Evolutionary conservation across 805 yeast genomes (phyloP).

Genomic region (Yamadazyma nakazawae): DNA sequence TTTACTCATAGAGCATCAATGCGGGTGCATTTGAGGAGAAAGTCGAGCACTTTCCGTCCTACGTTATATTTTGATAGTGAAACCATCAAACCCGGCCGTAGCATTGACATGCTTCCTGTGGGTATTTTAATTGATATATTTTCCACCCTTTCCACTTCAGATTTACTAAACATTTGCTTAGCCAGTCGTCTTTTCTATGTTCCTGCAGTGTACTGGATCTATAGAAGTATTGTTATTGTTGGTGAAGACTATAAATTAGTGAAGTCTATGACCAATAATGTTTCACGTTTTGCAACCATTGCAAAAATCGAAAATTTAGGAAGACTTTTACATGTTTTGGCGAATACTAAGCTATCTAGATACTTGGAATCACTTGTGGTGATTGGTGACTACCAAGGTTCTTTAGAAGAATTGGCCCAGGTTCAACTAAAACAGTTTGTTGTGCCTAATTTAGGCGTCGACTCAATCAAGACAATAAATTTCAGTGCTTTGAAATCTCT

Average conservation of each 20-base stretch:
- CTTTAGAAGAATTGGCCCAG: neutral
- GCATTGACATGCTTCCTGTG: constrained; percentile 20
- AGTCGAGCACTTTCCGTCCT: constrained; percentile 15
- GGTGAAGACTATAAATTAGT: neutral
- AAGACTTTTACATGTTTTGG: neutral
- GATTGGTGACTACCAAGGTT: neutral
- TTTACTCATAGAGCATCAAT: neutral
- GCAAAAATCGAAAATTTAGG: constrained; percentile 6
- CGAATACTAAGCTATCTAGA: neutral
- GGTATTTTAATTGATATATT: constrained; percentile 18
- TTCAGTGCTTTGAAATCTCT: neutral
- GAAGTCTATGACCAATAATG: neutral
- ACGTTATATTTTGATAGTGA: constrained; percentile 10
- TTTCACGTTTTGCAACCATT: constrained; percentile 18
- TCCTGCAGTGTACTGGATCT: constrained; percentile 24
- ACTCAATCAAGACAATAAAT: neutral
- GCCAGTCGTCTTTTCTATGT: constrained; percentile 21
- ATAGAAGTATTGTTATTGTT: constrained; percentile 19
- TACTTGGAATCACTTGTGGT: neutral
- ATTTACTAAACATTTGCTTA: constrained; percentile 21
- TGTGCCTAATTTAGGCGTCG: neutral
- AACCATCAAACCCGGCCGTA: neutral
- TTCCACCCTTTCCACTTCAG: constrained; percentile 17
- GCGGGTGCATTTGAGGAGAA: constrained; percentile 6
- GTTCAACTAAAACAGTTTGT: neutral